These are phyloP conservation scores for Talaromyces borbonicus DNA, from an alignment of 495 filamentous ascomycete species.

Conservation along the genomic window DNA sequence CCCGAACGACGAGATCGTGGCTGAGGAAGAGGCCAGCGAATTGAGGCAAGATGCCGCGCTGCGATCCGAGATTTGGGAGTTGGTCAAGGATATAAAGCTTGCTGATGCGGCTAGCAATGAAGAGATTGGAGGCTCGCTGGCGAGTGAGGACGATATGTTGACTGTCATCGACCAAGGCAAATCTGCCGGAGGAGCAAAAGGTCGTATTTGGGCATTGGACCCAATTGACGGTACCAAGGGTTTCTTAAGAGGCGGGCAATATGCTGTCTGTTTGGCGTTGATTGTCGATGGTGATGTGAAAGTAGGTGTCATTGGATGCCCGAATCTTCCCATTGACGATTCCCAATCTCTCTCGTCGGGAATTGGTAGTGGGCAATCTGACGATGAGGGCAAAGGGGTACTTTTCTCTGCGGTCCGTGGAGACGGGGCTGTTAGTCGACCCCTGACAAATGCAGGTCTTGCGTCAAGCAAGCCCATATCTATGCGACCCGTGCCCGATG, in stretches of 20 bases:
- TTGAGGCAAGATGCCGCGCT: constrained; percentile 59
- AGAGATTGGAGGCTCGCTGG: constrained; percentile 63
- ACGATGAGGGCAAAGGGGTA: constrained; percentile 62
- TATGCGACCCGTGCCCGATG: constrained; percentile 67
- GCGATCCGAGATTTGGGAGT: constrained; percentile 67
- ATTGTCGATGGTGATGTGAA: constrained; percentile 93
- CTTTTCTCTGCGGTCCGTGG: constrained; percentile 73
- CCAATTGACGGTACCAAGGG: constrained; percentile 97
- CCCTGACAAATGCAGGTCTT: constrained; percentile 51
- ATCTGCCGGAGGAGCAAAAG: constrained; percentile 65
- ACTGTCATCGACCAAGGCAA: constrained; percentile 76
- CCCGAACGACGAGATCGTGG: constrained; percentile 83
- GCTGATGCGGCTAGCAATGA: constrained; percentile 54
- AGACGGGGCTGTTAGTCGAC: constrained; percentile 66
- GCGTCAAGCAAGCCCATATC: constrained; percentile 51
- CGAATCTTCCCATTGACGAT: constrained; percentile 84
- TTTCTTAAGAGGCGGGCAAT: constrained; percentile 94
- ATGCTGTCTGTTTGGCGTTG: constrained; percentile 86
- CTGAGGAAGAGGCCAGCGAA: constrained; percentile 81
- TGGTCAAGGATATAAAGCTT: constrained; percentile 65
- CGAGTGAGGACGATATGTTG: constrained; percentile 66
- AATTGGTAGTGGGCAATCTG: constrained; percentile 58
- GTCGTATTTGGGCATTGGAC: constrained; percentile 92
- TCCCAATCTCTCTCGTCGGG: constrained; percentile 52
- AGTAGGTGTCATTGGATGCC: constrained; percentile 87